Base-by-base conservation (phyloP, 805 yeast genomes). In the Schwanniomyces pseudopolymorphus region DNA sequence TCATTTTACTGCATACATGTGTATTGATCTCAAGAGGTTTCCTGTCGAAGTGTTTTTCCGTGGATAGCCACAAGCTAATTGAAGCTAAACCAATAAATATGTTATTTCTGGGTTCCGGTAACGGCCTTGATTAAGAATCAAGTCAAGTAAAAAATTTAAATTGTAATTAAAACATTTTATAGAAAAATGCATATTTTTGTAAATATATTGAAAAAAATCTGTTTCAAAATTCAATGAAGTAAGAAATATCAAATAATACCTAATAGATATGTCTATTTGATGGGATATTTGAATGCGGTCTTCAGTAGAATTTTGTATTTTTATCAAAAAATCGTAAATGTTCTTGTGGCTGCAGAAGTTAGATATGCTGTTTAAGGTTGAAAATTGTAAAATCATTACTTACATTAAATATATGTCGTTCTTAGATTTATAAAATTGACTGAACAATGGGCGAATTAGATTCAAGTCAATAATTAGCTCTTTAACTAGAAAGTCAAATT, bases 91-190 rank as follows among this genome's bases (percentile, higher is more conserved):
- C 9, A 44, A 24, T 8, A 31, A 17, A 25, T 39, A 33, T 6
- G 16, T 44, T 6, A 39, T 31, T 31, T 44, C 40, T 11, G 20
- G 39, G 20, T 44, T 39, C n/a, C 19, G n/a, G 36, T 44, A 44
- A 14, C 7, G 19, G 17, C 19, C 13, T 17, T 39, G 33, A 19
- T 26, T 33, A 5, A 42, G 17, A n/a, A 43, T 39, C 5, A 26
- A 20, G n/a, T 42, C 46, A 13, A 48, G 33, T n/a, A 45, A 33
- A 27, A 16, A 24, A n/a, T 38, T 27, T n/a, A 51, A 37, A 20
- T 41, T 47, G 10, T 26, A 3, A 7, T 35, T 44, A n/a, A 51
- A 40, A 17, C 42, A 28, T 39, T 35, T 36, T 19, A 41, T 26
- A 3, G 47, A 36, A 39, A 21, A 51, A 6, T 26, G 36, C 17